These are phyloP conservation scores for Microbotryomycetes sp. DNA, from an alignment of 1,284 basidiomycete species.

Conservation along the genomic window DNA sequence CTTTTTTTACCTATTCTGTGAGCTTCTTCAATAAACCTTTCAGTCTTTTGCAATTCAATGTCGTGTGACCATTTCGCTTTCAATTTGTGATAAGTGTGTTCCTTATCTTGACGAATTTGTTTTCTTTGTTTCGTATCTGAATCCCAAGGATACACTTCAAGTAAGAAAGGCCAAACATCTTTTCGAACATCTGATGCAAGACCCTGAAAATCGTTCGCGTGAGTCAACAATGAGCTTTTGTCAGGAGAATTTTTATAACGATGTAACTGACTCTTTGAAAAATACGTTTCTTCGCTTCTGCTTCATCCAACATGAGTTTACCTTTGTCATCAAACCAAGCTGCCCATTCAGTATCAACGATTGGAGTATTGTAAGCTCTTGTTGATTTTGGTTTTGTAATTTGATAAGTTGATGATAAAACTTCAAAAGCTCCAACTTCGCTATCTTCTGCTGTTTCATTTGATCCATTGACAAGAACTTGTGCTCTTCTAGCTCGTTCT, in stretches of 20 bases:
- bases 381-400: conserved; percentile 35
- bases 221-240: background rate
- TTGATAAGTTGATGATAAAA: conserved; percentile 49
- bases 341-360: conserved; percentile 62
- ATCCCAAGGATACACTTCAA: conserved; percentile 78
- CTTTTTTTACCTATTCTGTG: conserved; percentile 36
- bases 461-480: conserved; percentile 46
- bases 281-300: conserved; percentile 65
- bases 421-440: conserved; percentile 80
- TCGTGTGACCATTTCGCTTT: conserved; percentile 75
- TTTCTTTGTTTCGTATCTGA: conserved; percentile 38
- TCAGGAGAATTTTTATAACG: background rate
- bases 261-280: conserved; percentile 53
- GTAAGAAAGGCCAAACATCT: conserved; percentile 81
- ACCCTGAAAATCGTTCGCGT: conserved; percentile 46
- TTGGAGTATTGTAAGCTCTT: conserved; percentile 49
- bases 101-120: conserved; percentile 56
- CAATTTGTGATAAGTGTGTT: conserved; percentile 60
- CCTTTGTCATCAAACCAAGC: conserved; percentile 66
- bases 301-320: conserved; percentile 55
- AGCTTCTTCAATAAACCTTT: conserved; percentile 38
- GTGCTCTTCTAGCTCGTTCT: conserved; percentile 68
- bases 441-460: conserved; percentile 47
- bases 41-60: conserved; percentile 51
- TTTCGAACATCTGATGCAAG: conserved; percentile 55